A percentile compares a stretch with the other conserved stretches of the same genome.
These are phyloP conservation scores for Mytilinidion resinicola DNA, from an alignment of 495 filamentous ascomycete genomes.

Conservation along the genomic window DNA sequence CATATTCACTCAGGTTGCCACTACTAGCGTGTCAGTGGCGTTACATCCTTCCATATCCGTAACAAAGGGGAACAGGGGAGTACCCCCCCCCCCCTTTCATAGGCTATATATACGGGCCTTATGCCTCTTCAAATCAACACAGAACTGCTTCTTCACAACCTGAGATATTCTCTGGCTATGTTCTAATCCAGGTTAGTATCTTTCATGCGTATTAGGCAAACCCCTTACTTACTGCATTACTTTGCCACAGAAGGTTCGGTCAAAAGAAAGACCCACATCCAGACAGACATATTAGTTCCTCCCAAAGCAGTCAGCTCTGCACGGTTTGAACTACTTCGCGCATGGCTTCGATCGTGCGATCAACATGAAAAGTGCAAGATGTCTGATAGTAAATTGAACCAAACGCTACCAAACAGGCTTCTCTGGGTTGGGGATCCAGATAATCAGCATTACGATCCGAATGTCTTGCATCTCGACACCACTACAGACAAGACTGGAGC, in stretches of 20 bases:
- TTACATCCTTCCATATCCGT: too few species aligned
- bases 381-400: background rate
- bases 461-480: slow-evolving; percentile 3
- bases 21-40: too few species aligned
- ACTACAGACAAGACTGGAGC: background rate
- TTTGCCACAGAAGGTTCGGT: slow-evolving; percentile 1
- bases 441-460: too few species aligned
- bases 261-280: background rate
- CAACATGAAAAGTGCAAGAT: slow-evolving; percentile 3
- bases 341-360: slow-evolving; percentile 15
- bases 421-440: slow-evolving; percentile 9
- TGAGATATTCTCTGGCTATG: slow-evolving; percentile 8
- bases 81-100: too few species aligned
- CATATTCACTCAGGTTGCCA: too few species aligned
- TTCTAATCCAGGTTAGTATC: slow-evolving; percentile 11
- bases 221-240: slow-evolving; percentile 1
- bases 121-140: too few species aligned
- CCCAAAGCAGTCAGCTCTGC: slow-evolving; percentile 1
- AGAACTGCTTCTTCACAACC: too few species aligned
- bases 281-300: background rate
- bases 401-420: slow-evolving; percentile 10
- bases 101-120: too few species aligned
- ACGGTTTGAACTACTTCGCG: slow-evolving; percentile 8
- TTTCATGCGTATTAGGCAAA: background rate
- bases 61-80: too few species aligned